These are phyloP conservation scores for Yarrowia alimentaria DNA, from an alignment of 805 yeast species.

Conservation along the genomic window DNA sequence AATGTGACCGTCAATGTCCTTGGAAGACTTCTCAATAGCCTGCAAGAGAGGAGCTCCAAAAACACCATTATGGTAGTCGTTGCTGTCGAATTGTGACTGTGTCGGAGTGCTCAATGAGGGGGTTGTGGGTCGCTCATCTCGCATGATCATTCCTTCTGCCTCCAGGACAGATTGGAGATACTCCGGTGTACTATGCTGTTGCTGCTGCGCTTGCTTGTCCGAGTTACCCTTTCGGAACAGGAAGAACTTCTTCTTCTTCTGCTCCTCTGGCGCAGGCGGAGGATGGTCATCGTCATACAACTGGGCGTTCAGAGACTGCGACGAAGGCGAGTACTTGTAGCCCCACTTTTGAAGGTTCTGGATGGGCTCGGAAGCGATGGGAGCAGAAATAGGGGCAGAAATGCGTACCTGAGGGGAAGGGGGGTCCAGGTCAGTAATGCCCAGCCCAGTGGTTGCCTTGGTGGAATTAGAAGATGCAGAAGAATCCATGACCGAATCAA, in stretches of 20 bases:
- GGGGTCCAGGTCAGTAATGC: too few species aligned
- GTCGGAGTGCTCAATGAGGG: conserved; percentile 6
- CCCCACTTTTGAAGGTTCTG: conserved; percentile 28
- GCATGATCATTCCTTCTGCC: conserved; percentile 17
- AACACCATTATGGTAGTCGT: conserved; percentile 36
- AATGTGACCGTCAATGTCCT: conserved; percentile 45
- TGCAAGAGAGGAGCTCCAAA: conserved; percentile 65
- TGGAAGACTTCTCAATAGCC: conserved; percentile 53
- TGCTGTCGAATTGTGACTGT: conserved; percentile 4
- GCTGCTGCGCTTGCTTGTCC: conserved; percentile 7
- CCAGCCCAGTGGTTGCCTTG: conserved; percentile 17
- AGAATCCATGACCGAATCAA: conserved; percentile 9
- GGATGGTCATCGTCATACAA: conserved; percentile 1
- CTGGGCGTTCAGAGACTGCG: conserved; percentile 18
- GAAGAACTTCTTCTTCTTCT: conserved; percentile 26
- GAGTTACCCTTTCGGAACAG: conserved; percentile 24
- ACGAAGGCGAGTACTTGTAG: conserved; percentile 25
- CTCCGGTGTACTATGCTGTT: conserved; percentile 15
- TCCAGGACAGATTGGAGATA: conserved; percentile 17
- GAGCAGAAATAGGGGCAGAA: conserved; percentile 22
- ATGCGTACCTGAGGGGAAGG: too few species aligned
- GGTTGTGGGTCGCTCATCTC: conserved; percentile 10
- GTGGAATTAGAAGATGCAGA: too few species aligned
- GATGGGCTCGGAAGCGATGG: conserved; percentile 20
- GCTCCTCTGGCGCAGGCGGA: conserved; percentile 3